Base-by-base conservation (phyloP, 495 filamentous ascomycete species). In the Aspergillus carlsbadensis region DNA sequence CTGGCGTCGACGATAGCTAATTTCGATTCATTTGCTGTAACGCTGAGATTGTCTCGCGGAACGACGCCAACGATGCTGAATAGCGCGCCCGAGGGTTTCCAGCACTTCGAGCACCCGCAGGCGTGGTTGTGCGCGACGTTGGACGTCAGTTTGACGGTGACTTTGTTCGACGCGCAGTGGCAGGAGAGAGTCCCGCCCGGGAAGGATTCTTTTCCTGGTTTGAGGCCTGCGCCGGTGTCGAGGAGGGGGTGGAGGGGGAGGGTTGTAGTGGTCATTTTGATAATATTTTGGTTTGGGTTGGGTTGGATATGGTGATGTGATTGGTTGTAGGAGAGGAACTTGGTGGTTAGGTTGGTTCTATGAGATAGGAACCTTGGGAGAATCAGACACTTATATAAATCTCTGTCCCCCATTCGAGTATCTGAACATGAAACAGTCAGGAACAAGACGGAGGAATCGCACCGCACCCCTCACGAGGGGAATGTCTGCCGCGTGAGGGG, bases 91-190 rank as follows among this genome's bases (percentile, higher is more conserved):
- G 56, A 33, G 5, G 83, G 83, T 64, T 85, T 85, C 82, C 82
- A 84, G 75, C 82, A 86, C 63, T 84, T 82, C 57, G 82, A 85
- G 71, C 83, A 85, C 31, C 82, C 84, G 68, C 83, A 86, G 42
- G 80, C 80, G 66, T 87, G 83, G 74, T 87, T 85, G 72, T 84
- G 80, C n/a, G 73, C 72, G 41, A 85, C 74, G 63, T 84, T 78
- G 63, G 71, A 67, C 36, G 58, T 62, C 17, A 87, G 70, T 2
- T 76, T 74, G 15, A 85, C 70, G 43, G 77, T 72, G 37, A 86
- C 80, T 21, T 74, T 73, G 64, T 79, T 47, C 15, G 59, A 64
- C 37, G 72, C 29, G 70, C 82, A 85, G 52, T 75, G 73, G 74
- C 83, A 86, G 63, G 66, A 65, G 14, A 85, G 77, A 13, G 63